Evolutionary conservation across 2,329 filamentous ascomycete genomes (phyloP), one percentile per base, ranked within the genome.

Genomic region (Alternaria ventricosa): DNA sequence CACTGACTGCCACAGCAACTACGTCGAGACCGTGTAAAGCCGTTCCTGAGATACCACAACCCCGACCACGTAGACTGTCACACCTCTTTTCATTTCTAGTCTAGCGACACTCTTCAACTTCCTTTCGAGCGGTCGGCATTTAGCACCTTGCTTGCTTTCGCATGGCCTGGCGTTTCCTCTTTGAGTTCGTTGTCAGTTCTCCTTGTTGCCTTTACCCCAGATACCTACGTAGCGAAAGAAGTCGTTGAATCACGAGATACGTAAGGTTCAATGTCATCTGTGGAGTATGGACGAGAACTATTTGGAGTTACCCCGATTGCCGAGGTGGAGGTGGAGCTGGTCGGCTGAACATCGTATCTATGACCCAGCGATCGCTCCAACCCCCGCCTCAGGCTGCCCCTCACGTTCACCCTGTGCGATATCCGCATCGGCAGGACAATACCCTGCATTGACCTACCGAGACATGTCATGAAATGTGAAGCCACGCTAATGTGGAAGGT

Each of bases 1-100:
- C 20, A 23, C 50, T 61, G 51, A 68, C 59, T 20, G 25, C 27
- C 15, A 18, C 11, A 81, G 80, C 69, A 82, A 82, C 70, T 82
- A 82, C 61, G 79, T 82, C 33, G 79, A 82, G 57, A 79, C 77
- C 68, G 62, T 81, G 18, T 73, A 60, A 62, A 43, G 10, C 28
- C 51, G 9, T 10, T 10, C 49, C 30, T 8, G 28, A 60, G 63
- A 71, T 69, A 70, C 66, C 62, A 65, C 44, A 49, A 50, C 13
- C 59, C 53, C 55, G 36, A 46, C 61, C 63, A 64, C 51, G 49
- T 70, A 66, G 64, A 64, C 56, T 60, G 54, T 49, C 47, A 25
- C n/a, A 55, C 23, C 23, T 44, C 23, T 9, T 33, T 53, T 53
- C 36, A 53, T 36, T 41, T 6, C 11, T 41, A 50, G 13, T 45